A percentile compares a stretch with the other conserved stretches of the same genome.
Conservation (phyloP, 2,329 filamentous ascomycete genomes). For the Apiospora arundinis region DNA sequence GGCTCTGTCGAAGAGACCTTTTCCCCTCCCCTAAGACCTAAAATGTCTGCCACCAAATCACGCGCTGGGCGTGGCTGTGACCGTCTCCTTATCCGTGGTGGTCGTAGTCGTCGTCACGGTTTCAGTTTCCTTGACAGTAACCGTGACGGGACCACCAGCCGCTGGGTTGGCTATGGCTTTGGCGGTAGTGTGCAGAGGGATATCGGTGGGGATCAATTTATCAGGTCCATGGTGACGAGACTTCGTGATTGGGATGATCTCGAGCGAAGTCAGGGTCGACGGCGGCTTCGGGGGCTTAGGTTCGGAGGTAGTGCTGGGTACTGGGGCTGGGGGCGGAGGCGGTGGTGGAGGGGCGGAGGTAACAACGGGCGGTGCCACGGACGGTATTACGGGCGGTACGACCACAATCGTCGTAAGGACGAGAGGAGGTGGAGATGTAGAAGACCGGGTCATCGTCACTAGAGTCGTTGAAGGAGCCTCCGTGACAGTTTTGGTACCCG, state of each 20-base stretch:
- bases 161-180: slow-evolving; percentile 20
- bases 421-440: slow-evolving; percentile 22
- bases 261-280: slow-evolving; percentile 12
- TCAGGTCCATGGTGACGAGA: background rate
- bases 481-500: slow-evolving; percentile 27
- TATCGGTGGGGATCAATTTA: background rate
- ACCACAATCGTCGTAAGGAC: slow-evolving; percentile 26
- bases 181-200: slow-evolving; percentile 23
- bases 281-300: slow-evolving; percentile 13
- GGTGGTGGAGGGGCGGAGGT: slow-evolving; percentile 28
- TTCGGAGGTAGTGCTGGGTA: background rate
- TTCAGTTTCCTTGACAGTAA: slow-evolving; percentile 35
- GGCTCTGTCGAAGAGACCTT: background rate
- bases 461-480: slow-evolving; percentile 30
- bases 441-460: slow-evolving; percentile 30
- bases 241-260: slow-evolving; percentile 21
- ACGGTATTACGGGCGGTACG: slow-evolving; percentile 23
- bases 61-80: slow-evolving; percentile 22
- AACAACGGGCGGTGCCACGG: slow-evolving; percentile 25
- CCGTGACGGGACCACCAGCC: slow-evolving; percentile 24
- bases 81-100: slow-evolving; percentile 28
- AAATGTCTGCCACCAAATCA: background rate
- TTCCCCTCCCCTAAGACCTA: too few relatives aligned
- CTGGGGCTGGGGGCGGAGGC: background rate
- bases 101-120: slow-evolving; percentile 30